Evolutionary conservation across 1,284 basidiomycete species (phyloP).

Genomic region (Microbotryomycetes sp.): DNA sequence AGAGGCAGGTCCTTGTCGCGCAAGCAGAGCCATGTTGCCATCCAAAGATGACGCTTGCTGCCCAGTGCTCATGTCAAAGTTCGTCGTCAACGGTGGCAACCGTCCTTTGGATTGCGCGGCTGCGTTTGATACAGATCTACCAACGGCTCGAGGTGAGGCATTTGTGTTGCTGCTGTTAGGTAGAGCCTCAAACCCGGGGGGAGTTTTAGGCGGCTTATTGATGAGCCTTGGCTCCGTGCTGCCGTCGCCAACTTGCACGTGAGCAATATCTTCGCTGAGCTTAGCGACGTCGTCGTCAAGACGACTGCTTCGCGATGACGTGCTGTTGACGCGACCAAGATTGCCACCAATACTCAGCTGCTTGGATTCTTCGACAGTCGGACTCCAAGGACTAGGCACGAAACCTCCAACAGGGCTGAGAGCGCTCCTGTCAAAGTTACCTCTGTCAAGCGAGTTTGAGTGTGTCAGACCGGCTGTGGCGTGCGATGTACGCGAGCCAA

Average conservation of each 20-base stretch:
- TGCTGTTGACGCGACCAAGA: constrained; percentile 24
- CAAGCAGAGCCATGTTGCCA: background rate
- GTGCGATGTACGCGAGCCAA: background rate
- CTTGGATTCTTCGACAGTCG: constrained; percentile 32
- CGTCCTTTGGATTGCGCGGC: constrained; percentile 7
- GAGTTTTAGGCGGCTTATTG: background rate
- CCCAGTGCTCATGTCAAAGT: constrained; percentile 9
- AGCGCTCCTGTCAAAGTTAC: background rate
- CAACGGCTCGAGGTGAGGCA: background rate
- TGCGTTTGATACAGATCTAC: background rate
- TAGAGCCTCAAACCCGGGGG: background rate
- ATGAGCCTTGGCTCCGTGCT: background rate
- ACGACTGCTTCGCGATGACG: constrained; percentile 15
- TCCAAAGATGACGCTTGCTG: background rate
- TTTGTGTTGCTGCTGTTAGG: background rate
- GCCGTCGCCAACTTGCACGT: constrained; percentile 9
- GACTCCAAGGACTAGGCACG: constrained; percentile 28
- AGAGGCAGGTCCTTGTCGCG: constrained; percentile 46
- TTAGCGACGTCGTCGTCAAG: constrained; percentile 9
- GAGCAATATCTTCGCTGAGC: constrained; percentile 16
- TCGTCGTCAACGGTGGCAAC: constrained; percentile 26
- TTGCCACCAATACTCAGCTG: constrained; percentile 17
- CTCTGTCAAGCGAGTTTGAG: constrained; percentile 9
- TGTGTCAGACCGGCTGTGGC: constrained; percentile 2
- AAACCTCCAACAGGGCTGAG: constrained; percentile 20